phyloP scores from a whole-genome alignment of 2,329 filamentous ascomycete genomes.

The Nannizzia gypsea region DNA sequence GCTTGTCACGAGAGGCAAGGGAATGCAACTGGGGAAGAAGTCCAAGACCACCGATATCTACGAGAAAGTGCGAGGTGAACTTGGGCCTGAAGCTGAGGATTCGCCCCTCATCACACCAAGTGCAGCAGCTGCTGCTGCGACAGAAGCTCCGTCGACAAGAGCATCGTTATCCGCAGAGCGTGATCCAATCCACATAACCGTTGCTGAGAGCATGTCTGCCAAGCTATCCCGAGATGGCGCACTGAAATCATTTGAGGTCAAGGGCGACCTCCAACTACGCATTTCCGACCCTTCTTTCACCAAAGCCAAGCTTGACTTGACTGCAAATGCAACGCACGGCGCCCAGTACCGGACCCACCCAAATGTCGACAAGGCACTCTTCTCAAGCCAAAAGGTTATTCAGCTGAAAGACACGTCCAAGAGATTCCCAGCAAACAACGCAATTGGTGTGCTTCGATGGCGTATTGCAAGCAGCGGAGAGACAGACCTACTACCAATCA shows the following conservation, averaged over 20 bases:
- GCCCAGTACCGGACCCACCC: conserved; percentile 92
- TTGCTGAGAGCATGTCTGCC: conserved; percentile 82
- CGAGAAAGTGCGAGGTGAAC: conserved; percentile 81
- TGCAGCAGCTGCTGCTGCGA: conserved; percentile 40
- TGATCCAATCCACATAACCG: conserved; percentile 75
- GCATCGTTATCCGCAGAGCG: conserved; percentile 59
- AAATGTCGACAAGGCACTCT: conserved; percentile 82
- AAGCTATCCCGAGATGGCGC: conserved; percentile 80
- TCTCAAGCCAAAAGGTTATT: conserved; percentile 70
- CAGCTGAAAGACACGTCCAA: conserved; percentile 81
- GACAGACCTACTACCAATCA: conserved; percentile 71
- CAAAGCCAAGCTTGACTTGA: conserved; percentile 77
- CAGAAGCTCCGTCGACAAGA: conserved; percentile 42
- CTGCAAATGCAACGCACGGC: conserved; percentile 63
- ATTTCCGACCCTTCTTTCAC: conserved; percentile 81
- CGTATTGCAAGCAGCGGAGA: conserved; percentile 69
- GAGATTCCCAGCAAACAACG: conserved; percentile 89
- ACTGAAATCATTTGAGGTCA: conserved; percentile 75
- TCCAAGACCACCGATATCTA: conserved; percentile 97
- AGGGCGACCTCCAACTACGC: conserved; percentile 80
- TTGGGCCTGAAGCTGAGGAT: conserved; percentile 77
- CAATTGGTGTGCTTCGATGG: conserved; percentile 88
- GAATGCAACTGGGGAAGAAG: conserved; percentile 98
- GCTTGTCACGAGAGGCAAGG: conserved; percentile 69
- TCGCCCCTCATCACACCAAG: conserved; percentile 55